Percentiles rank a stretch among this genome's conserved stretches.
Evolutionary conservation across 2,329 filamentous ascomycete genomes (phyloP).

Genomic region (Orbilia blumenaviensis): DNA sequence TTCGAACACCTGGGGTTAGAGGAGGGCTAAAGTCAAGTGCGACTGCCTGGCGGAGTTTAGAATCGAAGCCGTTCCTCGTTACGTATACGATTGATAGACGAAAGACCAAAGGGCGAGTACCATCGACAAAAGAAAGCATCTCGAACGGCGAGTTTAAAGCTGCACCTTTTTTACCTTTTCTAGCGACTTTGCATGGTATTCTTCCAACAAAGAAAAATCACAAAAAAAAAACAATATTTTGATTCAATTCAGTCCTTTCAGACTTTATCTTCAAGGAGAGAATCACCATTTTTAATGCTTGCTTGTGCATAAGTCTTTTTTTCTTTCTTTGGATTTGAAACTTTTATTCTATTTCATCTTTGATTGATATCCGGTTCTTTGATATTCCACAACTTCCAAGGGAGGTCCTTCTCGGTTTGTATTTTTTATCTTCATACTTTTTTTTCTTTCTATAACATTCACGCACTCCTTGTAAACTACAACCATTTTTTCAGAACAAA

Average conservation of each 20-base stretch:
- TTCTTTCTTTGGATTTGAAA: neutral
- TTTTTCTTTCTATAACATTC: neutral
- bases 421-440: neutral
- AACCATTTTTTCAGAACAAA: neutral
- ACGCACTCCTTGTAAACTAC: slow-evolving; percentile 1
- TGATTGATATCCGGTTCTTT: neutral
- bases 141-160: too few relatives aligned
- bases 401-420: neutral
- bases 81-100: neutral
- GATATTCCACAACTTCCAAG: neutral
- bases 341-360: neutral
- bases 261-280: neutral
- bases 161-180: too few relatives aligned
- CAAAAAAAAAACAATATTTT: too few relatives aligned
- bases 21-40: neutral
- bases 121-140: neutral
- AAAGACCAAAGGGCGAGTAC: neutral
- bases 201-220: too few relatives aligned
- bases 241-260: neutral
- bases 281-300: slow-evolving; percentile 2
- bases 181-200: too few relatives aligned
- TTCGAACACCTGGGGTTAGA: neutral
- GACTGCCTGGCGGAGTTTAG: slow-evolving; percentile 1
- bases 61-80: neutral
- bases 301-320: neutral